phyloP scores from a whole-genome alignment of 345 rosid species.

The Schrenkiella parvula region DNA sequence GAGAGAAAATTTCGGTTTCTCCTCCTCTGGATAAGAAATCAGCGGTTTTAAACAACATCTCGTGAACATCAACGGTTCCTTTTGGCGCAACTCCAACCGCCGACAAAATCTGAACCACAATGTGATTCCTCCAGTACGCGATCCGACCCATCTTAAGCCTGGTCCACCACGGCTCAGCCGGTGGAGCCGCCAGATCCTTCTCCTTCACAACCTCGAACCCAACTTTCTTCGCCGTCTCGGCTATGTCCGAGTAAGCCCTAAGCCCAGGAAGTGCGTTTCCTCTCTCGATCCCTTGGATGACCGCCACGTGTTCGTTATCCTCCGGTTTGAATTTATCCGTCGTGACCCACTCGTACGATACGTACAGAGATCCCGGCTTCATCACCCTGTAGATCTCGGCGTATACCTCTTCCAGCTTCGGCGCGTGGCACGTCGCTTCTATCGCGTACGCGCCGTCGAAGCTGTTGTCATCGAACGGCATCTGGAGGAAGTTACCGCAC shows the following conservation, averaged over 20 bases:
- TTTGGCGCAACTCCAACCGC: constrained; percentile 85
- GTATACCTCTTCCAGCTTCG: constrained; percentile 83
- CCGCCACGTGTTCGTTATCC: constrained; percentile 62
- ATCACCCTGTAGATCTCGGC: constrained; percentile 78
- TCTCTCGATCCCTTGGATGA: constrained; percentile 88
- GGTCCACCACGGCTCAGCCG: constrained; percentile 85
- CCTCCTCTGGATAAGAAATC: constrained; percentile 81
- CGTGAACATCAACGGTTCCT: constrained; percentile 97
- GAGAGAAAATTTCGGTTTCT: constrained; percentile 79
- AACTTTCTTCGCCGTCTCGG: constrained; percentile 58
- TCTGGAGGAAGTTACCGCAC: constrained; percentile 82
- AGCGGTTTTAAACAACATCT: constrained; percentile 85
- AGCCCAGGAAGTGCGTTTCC: constrained; percentile 94
- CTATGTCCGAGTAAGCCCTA: constrained; percentile 57
- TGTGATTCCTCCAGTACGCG: constrained; percentile 95
- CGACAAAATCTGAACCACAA: constrained; percentile 61
- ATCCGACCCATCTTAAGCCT: constrained; percentile 86
- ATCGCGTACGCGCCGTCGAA: constrained; percentile 98
- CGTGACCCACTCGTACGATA: constrained; percentile 96
- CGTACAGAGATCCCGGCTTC: constrained; percentile 79
- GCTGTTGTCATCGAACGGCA: constrained; percentile 74
- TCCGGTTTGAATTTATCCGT: constrained; percentile 54
- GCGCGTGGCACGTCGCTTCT: constrained; percentile 99
- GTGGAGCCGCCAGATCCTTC: constrained; percentile 86
- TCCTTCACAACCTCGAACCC: constrained; percentile 87